A percentile compares a stretch with the other conserved stretches of the same genome.
These are phyloP conservation scores for Avena atlantica DNA, from an alignment of 176 grass and related monocot species.

Conservation along the genomic window DNA sequence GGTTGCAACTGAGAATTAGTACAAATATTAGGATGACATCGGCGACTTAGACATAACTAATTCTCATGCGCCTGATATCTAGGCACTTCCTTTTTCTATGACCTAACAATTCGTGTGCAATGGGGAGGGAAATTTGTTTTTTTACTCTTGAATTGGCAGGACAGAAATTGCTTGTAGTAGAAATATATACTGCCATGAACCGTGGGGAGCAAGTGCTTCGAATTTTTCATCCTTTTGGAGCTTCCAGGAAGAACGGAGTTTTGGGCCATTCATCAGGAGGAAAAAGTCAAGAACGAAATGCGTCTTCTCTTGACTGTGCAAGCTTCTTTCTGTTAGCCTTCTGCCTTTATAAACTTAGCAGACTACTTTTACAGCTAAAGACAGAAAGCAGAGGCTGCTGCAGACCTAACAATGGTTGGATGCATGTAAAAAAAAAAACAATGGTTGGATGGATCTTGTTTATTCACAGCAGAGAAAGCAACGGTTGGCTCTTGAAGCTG, in stretches of 20 bases:
- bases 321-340: neutral
- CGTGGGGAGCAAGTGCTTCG: slow-evolving; percentile 10
- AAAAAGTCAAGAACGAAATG: neutral
- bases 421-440: no score
- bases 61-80: no score
- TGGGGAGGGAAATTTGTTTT: neutral
- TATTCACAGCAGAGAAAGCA: neutral
- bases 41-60: no score
- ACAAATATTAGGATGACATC: no score
- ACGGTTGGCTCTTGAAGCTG: neutral
- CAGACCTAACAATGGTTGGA: neutral
- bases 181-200: neutral
- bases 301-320: neutral
- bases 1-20: no score
- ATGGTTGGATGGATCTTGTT: neutral
- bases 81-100: no score
- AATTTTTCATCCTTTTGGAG: neutral
- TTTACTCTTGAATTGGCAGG: neutral
- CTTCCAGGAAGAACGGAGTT: neutral
- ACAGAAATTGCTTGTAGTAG: neutral
- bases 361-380: no score
- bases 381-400: no score
- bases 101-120: no score
- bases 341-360: neutral
- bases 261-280: no score